Percentiles rank a stretch among this genome's conserved stretches.
These are phyloP conservation scores for Candida khao-thaluensis DNA, from an alignment of 805 yeast genomes.

Conservation along the genomic window DNA sequence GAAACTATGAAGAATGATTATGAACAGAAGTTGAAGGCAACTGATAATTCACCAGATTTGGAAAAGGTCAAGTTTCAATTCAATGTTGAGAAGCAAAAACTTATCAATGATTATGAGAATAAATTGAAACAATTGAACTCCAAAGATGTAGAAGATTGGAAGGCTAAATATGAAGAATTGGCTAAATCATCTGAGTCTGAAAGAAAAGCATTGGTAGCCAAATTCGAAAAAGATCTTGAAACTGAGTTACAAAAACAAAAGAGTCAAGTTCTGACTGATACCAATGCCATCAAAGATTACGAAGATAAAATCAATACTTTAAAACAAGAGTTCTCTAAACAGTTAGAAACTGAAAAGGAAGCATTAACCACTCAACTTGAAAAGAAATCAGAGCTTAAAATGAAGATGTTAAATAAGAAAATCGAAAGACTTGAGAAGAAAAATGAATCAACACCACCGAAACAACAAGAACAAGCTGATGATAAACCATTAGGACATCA, in stretches of 20 bases:
- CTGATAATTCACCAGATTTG: not conserved
- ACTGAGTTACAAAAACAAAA: slow-evolving; percentile 22
- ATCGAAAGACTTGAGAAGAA: slow-evolving; percentile 48
- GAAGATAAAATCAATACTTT: slow-evolving; percentile 5
- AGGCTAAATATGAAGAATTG: slow-evolving; percentile 18
- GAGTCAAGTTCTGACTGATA: not conserved
- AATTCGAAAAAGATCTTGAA: slow-evolving; percentile 23
- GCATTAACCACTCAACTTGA: slow-evolving; percentile 50
- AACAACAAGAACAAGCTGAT: not conserved
- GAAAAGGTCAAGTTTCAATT: slow-evolving; percentile 9
- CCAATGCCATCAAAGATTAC: slow-evolving; percentile 13
- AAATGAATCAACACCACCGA: slow-evolving; percentile 7
- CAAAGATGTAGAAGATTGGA: slow-evolving; percentile 10
- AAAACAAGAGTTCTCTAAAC: slow-evolving; percentile 15
- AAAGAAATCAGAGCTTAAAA: slow-evolving; percentile 58
- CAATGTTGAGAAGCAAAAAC: slow-evolving; percentile 11
- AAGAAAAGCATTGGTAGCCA: slow-evolving; percentile 17
- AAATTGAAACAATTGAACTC: slow-evolving; percentile 2
- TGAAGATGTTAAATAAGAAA: slow-evolving; percentile 53
- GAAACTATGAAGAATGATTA: slow-evolving; percentile 7
- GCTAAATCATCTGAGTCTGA: slow-evolving; percentile 16
- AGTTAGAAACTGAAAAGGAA: slow-evolving; percentile 27
- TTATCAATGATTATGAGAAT: slow-evolving; percentile 14
- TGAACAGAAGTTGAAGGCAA: slow-evolving; percentile 2
- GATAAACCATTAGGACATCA: slow-evolving; percentile 6